Evolutionary conservation across 169 alveolate species (phyloP), one percentile per base, ranked within the genome.

Genomic region (Plasmodium cynomolgi): DNA sequence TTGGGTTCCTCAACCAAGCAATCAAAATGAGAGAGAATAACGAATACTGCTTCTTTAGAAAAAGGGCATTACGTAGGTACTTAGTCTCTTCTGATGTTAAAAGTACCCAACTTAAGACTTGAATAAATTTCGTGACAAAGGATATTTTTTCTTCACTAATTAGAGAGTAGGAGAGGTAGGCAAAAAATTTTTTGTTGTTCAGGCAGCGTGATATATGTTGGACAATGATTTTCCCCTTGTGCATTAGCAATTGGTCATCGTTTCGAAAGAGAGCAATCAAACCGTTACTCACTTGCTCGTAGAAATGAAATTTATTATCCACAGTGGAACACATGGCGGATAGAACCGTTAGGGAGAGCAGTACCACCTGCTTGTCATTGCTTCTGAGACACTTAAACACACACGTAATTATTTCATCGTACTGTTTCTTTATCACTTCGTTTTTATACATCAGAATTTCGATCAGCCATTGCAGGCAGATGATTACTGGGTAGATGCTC

Each of bases 101-200:
- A 75, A 96, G 85, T 9, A 97, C 94, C 98, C 98, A 96, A 82
- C 95, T 95, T 83, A 96, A 90, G 15, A 96, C 90, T 50, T 96
- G 97, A 31, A 96, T 94, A 26, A 96, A 79, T 58, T 93, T 85
- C 50, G 84, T 92, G 1, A 96, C 95, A 90, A 90, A 90, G 50
- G 37, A 39, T 20, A 80, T 41, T 44, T 80, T 71, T 3, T 33
- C 73, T 80, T 90, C 94, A 58, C 71, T 23, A 29, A 90, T 90
- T 62, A 90, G 47, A 15, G 83, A 41, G 34, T 90, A 90, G 33
- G 62, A 90, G 68, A 90, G 47, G 82, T 90, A 90, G n/a, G 90
- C 94, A 80, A 58, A 90, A 68, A 90, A 80, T 17, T 90, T 90
- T 72, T 90, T 79, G 34, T 90, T 90, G 72, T 90, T 90, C 4